Evolutionary conservation across 139 green algal species (phyloP).

Genomic region (Chlorella sp.): DNA sequence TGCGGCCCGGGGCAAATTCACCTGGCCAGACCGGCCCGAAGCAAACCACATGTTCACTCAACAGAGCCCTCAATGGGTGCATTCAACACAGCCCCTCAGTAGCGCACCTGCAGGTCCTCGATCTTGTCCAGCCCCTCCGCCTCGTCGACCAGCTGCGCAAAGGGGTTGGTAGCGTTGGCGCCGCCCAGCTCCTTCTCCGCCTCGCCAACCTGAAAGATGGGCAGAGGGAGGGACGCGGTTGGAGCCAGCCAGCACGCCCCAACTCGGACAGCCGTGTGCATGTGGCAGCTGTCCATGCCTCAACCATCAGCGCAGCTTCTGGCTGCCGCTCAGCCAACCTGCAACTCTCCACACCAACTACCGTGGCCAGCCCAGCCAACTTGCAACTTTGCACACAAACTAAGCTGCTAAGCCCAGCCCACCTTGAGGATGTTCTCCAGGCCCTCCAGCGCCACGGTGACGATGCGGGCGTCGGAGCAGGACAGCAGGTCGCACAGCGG

Average conservation of each 20-base stretch:
- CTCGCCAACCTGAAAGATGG: slow-evolving; percentile 58
- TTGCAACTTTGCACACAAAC: no score
- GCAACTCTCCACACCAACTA: no score
- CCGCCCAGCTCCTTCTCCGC: slow-evolving; percentile 72
- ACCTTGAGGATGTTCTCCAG: slow-evolving; percentile 99
- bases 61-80: no score
- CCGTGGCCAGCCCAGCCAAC: no score
- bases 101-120: slow-evolving; percentile 90
- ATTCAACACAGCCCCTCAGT: no score
- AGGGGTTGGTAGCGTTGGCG: slow-evolving; percentile 77
- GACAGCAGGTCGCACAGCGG: slow-evolving; percentile 97
- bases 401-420: slow-evolving; percentile 16
- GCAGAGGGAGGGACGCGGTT: background rate
- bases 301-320: no score
- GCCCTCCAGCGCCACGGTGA: slow-evolving; percentile 98
- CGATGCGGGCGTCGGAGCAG: slow-evolving; percentile 90
- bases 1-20: no score
- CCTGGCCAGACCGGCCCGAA: no score
- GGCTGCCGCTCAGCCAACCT: no score
- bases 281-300: no score
- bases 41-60: no score
- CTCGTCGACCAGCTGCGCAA: slow-evolving; percentile 92
- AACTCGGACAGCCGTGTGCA: no score
- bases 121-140: slow-evolving; percentile 99
- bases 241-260: background rate